phyloP scores from a whole-genome alignment of 306 rosid species.

The Pyrus pyrifolia region DNA sequence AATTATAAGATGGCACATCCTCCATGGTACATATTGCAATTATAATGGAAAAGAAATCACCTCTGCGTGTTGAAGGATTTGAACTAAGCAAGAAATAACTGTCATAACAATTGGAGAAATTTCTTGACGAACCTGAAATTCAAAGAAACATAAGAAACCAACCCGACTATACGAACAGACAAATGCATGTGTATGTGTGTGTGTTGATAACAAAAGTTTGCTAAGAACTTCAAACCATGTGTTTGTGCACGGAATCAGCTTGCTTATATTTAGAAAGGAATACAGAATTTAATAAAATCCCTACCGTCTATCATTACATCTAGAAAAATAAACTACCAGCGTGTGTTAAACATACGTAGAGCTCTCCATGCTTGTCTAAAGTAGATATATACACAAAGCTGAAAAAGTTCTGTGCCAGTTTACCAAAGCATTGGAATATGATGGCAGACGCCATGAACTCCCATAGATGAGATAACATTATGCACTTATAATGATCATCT shows the following conservation, averaged over 20 bases:
- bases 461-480: not conserved
- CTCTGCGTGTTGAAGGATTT: conserved; percentile 84
- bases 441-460: not conserved
- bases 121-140: conserved; percentile 84
- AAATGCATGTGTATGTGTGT: not conserved
- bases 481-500: not conserved
- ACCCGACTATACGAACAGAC: not conserved
- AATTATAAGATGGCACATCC: conserved; percentile 17
- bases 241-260: not conserved
- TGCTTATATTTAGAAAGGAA: not conserved
- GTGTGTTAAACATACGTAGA: not conserved
- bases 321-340: not conserved
- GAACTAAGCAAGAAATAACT: conserved; percentile 78
- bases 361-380: not conserved
- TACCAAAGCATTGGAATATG: not conserved
- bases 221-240: not conserved
- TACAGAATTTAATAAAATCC: not conserved
- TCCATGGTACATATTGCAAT: not conserved
- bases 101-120: conserved; percentile 75
- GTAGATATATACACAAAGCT: not conserved
- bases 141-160: conserved; percentile 10
- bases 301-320: not conserved
- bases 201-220: not conserved
- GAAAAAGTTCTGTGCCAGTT: not conserved
- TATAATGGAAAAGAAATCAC: conserved; percentile 32